These are phyloP conservation scores for Monosporozyma aerobia DNA, from an alignment of 805 yeast genomes.

Conservation along the genomic window DNA sequence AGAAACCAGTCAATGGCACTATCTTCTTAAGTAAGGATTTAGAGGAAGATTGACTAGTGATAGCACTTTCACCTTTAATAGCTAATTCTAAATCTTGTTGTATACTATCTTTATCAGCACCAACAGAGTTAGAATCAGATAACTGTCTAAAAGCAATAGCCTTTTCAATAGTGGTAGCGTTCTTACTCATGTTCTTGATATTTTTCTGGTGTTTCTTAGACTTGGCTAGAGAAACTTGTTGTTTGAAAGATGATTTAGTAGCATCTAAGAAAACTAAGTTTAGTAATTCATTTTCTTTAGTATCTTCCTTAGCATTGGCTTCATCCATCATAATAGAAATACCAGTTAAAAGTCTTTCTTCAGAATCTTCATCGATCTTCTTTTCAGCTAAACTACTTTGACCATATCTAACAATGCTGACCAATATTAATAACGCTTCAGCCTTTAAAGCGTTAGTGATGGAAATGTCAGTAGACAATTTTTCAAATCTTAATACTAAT, in stretches of 20 bases:
- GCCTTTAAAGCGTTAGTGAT: slow-evolving; percentile 79
- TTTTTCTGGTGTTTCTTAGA: slow-evolving; percentile 46
- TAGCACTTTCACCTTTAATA: slow-evolving; percentile 31
- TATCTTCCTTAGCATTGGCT: slow-evolving; percentile 40
- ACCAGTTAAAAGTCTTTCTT: slow-evolving; percentile 88
- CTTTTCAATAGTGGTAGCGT: slow-evolving; percentile 72
- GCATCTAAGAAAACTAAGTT: slow-evolving; percentile 76
- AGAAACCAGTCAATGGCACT: slow-evolving; percentile 92
- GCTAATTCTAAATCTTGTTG: slow-evolving; percentile 57
- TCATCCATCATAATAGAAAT: slow-evolving; percentile 60
- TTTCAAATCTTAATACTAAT: slow-evolving; percentile 66
- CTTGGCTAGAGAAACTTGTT: slow-evolving; percentile 55
- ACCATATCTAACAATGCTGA: slow-evolving; percentile 83
- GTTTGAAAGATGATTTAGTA: slow-evolving; percentile 74
- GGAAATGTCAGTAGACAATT: slow-evolving; percentile 43
- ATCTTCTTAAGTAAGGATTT: slow-evolving; percentile 80
- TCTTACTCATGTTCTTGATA: slow-evolving; percentile 48
- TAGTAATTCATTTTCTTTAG: slow-evolving; percentile 33
- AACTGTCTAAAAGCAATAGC: slow-evolving; percentile 73
- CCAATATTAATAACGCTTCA: slow-evolving; percentile 88
- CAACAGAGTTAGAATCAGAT: slow-evolving; percentile 35
- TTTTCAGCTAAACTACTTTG: slow-evolving; percentile 59
- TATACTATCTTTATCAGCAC: slow-evolving; percentile 34
- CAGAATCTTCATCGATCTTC: slow-evolving; percentile 89
- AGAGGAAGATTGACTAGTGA: slow-evolving; percentile 46